Evolutionary conservation across 495 filamentous ascomycete genomes (phyloP).

Genomic region (Geoglossum glabrum): DNA sequence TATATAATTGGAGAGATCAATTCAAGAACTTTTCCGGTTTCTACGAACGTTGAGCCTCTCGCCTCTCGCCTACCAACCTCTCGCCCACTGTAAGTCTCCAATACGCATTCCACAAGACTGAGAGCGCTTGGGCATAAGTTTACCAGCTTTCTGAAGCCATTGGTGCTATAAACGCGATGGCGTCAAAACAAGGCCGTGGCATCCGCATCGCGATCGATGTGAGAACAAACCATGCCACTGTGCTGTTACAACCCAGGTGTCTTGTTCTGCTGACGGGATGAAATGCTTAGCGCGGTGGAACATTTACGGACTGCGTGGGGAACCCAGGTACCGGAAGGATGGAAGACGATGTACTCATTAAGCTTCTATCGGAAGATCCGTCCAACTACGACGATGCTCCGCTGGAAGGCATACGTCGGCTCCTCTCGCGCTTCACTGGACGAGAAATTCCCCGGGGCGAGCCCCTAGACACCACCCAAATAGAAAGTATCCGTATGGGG

Average conservation of each 20-base stretch:
- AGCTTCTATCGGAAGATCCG: conserved; percentile 79
- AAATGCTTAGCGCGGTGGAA: conserved; percentile 37
- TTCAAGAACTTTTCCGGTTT: too few species aligned
- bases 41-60: too few species aligned
- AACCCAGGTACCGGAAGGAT: conserved; percentile 35
- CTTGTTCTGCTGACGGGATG: neutral
- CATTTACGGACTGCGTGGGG: conserved; percentile 53
- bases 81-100: too few species aligned
- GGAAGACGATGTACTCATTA: conserved; percentile 60
- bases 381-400: conserved; percentile 77
- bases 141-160: neutral
- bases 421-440: conserved; percentile 62
- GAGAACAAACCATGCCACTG: neutral
- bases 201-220: neutral
- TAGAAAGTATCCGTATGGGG: conserved; percentile 35
- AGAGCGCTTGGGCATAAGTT: neutral
- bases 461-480: conserved; percentile 63
- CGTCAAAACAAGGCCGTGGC: neutral
- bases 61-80: too few species aligned
- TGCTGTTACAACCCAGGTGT: neutral
- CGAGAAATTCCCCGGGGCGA: conserved; percentile 60
- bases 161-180: neutral
- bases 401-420: conserved; percentile 75
- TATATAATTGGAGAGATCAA: too few species aligned
- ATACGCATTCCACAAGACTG: neutral